Evolutionary conservation across 2,329 filamentous ascomycete genomes (phyloP).

Genomic region (Rhynchosporium secalis): DNA sequence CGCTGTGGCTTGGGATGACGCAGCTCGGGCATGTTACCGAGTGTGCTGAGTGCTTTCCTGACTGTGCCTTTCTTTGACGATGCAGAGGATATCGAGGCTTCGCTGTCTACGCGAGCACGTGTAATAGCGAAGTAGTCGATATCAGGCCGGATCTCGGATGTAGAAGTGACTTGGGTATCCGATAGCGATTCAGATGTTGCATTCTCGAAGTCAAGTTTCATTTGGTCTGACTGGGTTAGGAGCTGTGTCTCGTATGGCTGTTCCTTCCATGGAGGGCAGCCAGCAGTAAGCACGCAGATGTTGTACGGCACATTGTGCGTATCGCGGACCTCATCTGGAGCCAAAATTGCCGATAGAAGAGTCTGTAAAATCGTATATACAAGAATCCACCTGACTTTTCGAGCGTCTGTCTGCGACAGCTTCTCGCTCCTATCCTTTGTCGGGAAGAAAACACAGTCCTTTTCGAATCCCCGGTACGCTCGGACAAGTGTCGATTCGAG

Average conservation of each 20-base stretch:
- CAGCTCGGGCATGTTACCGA: constrained; percentile 34
- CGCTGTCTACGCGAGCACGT: constrained; percentile 29
- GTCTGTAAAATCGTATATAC: constrained; percentile 74
- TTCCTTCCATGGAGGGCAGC: constrained; percentile 35
- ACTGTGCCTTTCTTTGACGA: constrained; percentile 33
- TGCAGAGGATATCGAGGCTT: constrained; percentile 21
- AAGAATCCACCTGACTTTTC: constrained; percentile 77
- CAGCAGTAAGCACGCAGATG: constrained; percentile 32
- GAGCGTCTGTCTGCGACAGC: constrained; percentile 62
- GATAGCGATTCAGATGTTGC: constrained; percentile 1
- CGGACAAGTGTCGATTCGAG: constrained; percentile 56
- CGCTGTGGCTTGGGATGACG: constrained; percentile 32
- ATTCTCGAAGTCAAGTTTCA: constrained; percentile 21
- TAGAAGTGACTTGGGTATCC: neutral
- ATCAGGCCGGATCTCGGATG: constrained; percentile 50
- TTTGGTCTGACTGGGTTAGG: constrained; percentile 30
- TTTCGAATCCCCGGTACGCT: constrained; percentile 71
- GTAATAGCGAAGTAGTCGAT: constrained; percentile 53
- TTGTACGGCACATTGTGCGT: constrained; percentile 58
- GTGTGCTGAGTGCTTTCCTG: constrained; percentile 37
- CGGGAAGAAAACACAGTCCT: constrained; percentile 51
- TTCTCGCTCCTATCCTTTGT: constrained; percentile 59
- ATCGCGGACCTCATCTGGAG: constrained; percentile 62
- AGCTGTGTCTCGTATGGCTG: constrained; percentile 25
- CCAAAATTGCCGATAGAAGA: constrained; percentile 62